These are phyloP conservation scores for Cladosporium sp. DNA, from an alignment of 2,329 filamentous ascomycete genomes.

Conservation along the genomic window DNA sequence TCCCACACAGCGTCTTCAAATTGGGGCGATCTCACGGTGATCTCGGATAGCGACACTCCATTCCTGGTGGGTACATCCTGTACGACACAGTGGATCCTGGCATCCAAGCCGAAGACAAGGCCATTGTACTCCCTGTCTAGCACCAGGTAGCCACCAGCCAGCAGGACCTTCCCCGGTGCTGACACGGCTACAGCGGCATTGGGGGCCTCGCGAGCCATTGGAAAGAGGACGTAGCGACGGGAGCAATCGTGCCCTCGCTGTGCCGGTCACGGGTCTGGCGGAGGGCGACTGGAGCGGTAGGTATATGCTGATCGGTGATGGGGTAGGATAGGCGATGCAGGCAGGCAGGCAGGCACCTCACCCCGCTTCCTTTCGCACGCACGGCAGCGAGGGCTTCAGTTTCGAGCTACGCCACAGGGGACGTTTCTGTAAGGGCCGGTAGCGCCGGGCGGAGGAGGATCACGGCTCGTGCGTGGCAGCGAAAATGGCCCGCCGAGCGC, in stretches of 20 bases:
- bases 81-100: constrained; percentile 56
- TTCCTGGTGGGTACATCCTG: constrained; percentile 51
- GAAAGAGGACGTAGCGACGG: background rate
- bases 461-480: background rate
- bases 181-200: constrained; percentile 51
- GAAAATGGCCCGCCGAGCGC: constrained; percentile 2
- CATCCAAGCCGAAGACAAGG: constrained; percentile 58
- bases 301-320: constrained; percentile 5
- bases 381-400: background rate
- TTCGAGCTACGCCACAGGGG: constrained; percentile 2
- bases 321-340: background rate
- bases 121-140: constrained; percentile 82
- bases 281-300: background rate
- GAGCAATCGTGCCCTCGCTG: background rate
- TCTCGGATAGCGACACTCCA: constrained; percentile 59
- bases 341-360: background rate
- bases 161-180: constrained; percentile 90
- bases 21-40: constrained; percentile 86
- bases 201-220: constrained; percentile 4
- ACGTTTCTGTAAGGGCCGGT: constrained; percentile 7
- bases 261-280: background rate
- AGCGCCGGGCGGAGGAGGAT: constrained; percentile 3
- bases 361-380: background rate
- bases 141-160: constrained; percentile 91
- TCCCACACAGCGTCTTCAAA: constrained; percentile 83